Evolutionary conservation across 306 rosid species (phyloP).

Genomic region (Quercus parvula): DNA sequence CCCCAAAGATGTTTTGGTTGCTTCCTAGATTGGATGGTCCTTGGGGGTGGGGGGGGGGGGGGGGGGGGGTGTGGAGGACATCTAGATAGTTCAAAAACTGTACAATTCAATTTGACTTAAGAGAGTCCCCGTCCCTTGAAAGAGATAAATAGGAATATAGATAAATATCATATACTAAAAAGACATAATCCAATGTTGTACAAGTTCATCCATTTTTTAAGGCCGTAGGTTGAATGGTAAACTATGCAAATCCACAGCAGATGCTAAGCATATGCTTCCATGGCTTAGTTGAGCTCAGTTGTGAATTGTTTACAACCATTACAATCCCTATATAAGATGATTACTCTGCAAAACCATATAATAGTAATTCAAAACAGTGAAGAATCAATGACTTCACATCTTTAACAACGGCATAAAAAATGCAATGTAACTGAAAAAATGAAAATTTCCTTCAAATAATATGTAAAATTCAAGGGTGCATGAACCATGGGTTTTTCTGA

Average conservation of each 20-base stretch:
- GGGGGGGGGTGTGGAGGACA: too few relatives aligned
- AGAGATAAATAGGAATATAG: background rate
- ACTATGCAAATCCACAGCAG: background rate
- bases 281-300: background rate
- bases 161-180: background rate
- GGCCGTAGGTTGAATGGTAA: background rate
- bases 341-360: background rate
- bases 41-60: rapidly evolving
- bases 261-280: background rate
- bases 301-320: background rate
- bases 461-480: too few relatives aligned
- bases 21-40: background rate
- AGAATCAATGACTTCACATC: background rate
- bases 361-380: background rate
- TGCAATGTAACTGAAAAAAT: too few relatives aligned
- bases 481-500: background rate
- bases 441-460: too few relatives aligned
- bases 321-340: background rate
- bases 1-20: background rate
- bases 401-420: background rate
- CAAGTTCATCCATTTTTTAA: background rate
- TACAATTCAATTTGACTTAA: background rate
- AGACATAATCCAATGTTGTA: background rate
- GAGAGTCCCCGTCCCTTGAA: background rate
- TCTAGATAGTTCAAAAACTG: background rate